Base-by-base conservation (phyloP, 495 filamentous ascomycete species). In the Hyaloscypha variabilis region DNA sequence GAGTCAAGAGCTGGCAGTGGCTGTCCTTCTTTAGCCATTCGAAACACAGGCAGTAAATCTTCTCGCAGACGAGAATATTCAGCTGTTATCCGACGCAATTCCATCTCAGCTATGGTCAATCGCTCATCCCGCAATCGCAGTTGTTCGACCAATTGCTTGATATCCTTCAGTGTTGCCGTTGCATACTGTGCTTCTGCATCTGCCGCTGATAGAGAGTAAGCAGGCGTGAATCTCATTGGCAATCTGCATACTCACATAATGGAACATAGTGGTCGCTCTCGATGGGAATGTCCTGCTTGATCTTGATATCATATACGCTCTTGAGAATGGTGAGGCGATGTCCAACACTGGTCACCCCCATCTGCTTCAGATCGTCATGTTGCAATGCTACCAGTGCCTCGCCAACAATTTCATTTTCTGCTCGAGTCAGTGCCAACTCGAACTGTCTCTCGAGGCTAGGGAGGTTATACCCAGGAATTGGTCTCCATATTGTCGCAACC, bases 321-420 rank as follows among this genome's bases (percentile, higher is more conserved):
- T 97, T 97, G 56, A 99, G 82, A 50, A 99, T 95, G 2, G 94
- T 97, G 65, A 99, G 82, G 29, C 95, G 89, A 77, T 99, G 95
- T 4, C 95, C 95, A 42, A 97, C 91, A 75, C 94, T 97, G 59
- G 82, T 80, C 68, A 99, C 89, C 46, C 92, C 93, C 87, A 99
- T 94, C 73, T 96, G 90, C 76, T 93, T 96, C 73, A 99, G 79
- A 71, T 97, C 94, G 53, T 95, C 91, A 76, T 98, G 95, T 67
- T 90, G 88, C 60, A 99, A 78, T 34, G 91, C 92, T 67, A 98
- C 84, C 58, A 99, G 81, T 50, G 91, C 94, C 74, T 97, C 93
- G 56, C 95, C 95, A 49, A 94, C 89, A 71, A 99, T 94, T 61
- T 90, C 92, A 72, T 99, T 96, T 67, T 97, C 95, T 97, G 39